phyloP scores from a whole-genome alignment of 768 basidiomycete species.

The Kwoniella dendrophila region DNA sequence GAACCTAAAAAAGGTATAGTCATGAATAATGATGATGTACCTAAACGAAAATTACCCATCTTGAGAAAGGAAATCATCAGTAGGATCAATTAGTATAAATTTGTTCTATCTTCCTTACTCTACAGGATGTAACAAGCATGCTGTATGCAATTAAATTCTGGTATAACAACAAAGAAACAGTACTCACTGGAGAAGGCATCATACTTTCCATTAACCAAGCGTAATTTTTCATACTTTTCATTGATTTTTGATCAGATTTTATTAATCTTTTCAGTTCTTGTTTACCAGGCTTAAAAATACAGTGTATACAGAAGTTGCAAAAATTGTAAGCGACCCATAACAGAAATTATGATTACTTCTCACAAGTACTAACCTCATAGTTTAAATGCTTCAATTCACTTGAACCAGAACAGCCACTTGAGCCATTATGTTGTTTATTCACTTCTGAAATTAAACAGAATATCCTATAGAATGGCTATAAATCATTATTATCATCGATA shows the following conservation, averaged over 20 bases:
- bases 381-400: neutral
- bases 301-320: too few species aligned
- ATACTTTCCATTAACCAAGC: conserved; percentile 9
- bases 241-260: neutral
- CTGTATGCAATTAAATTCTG: too few species aligned
- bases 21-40: neutral
- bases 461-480: conserved; percentile 1
- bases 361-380: neutral
- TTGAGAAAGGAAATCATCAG: too few species aligned
- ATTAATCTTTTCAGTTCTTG: neutral
- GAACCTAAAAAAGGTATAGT: neutral
- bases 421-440: neutral
- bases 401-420: neutral
- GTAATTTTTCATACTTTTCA: neutral
- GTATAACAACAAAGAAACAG: too few species aligned
- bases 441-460: conserved; percentile 2
- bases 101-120: too few species aligned
- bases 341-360: too few species aligned
- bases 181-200: neutral
- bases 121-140: too few species aligned
- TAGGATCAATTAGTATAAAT: too few species aligned
- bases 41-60: neutral
- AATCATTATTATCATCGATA: neutral
- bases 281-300: neutral
- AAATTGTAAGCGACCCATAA: too few species aligned